A percentile compares a stretch with the other conserved stretches of the same genome.
Conservation (phyloP, 495 filamentous ascomycete genomes). For the Xylaria cubensis region DNA sequence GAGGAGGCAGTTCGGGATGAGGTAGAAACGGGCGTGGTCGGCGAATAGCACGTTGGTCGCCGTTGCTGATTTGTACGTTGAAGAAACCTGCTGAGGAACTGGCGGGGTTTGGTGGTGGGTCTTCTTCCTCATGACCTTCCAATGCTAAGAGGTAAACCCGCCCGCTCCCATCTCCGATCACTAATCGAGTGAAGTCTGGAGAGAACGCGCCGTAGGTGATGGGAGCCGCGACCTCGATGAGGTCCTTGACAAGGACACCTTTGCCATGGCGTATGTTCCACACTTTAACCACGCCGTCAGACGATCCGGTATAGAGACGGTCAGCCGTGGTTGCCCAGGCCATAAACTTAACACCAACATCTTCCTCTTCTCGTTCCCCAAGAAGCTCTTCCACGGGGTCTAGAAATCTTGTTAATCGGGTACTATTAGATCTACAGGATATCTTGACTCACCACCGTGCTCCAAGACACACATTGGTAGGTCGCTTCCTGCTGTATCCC, state of each 20-base stretch:
- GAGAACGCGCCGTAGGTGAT: constrained; percentile 75
- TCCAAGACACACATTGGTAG: constrained; percentile 67
- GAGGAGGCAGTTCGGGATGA: constrained; percentile 52
- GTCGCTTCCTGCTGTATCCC: constrained; percentile 70
- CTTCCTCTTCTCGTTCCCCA: constrained; percentile 67
- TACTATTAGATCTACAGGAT: constrained; percentile 2
- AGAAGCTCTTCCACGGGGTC: constrained; percentile 67
- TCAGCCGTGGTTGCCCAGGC: constrained; percentile 76
- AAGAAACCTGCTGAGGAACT: constrained; percentile 29
- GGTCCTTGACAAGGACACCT: constrained; percentile 68
- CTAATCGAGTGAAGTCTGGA: constrained; percentile 70
- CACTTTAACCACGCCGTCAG: constrained; percentile 83
- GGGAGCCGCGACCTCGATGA: constrained; percentile 55
- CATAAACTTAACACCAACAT: constrained; percentile 82
- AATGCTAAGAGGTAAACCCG: constrained; percentile 67
- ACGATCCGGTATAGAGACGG: constrained; percentile 86
- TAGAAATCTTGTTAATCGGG: constrained; percentile 30
- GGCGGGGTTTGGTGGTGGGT: constrained; percentile 29
- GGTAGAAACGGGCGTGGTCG: constrained; percentile 51
- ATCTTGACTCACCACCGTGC: constrained; percentile 61
- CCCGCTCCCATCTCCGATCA: constrained; percentile 79
- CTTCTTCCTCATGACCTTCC: constrained; percentile 50
- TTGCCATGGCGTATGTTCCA: constrained; percentile 73
- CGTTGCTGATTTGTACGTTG: constrained; percentile 30
- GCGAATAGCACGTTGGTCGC: constrained; percentile 37